Evolutionary conservation across 805 yeast species (phyloP).

Genomic region (Lipomyces orientalis): DNA sequence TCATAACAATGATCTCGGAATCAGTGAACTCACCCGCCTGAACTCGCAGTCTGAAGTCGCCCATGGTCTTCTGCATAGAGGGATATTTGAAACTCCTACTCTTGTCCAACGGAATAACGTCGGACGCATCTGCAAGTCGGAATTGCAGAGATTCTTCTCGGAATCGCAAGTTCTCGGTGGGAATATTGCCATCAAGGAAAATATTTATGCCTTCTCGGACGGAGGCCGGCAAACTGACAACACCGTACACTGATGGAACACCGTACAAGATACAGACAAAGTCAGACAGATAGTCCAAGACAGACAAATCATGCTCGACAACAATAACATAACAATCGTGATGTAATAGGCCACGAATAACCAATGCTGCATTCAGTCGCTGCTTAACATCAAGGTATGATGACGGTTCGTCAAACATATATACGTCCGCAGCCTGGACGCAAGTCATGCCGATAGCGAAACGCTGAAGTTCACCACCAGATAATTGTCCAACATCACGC

Average conservation of each 20-base stretch:
- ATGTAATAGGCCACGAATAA: slow-evolving; percentile 82
- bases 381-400: slow-evolving; percentile 98
- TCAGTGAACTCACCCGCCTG: slow-evolving; percentile 91
- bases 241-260: slow-evolving; percentile 98
- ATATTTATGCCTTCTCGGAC: slow-evolving; percentile 99
- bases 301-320: slow-evolving; percentile 98
- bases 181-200: slow-evolving; percentile 97
- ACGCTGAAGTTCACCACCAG: slow-evolving; percentile 99
- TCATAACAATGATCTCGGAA: slow-evolving; percentile 96
- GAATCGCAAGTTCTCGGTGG: slow-evolving; percentile 95
- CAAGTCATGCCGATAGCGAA: slow-evolving; percentile 98
- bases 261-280: slow-evolving; percentile 96
- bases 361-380: slow-evolving; percentile 95
- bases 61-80: slow-evolving; percentile 86
- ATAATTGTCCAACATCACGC: slow-evolving; percentile 87
- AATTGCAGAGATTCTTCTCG: slow-evolving; percentile 95
- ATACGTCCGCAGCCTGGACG: slow-evolving; percentile 91
- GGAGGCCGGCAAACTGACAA: slow-evolving; percentile 92
- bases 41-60: slow-evolving; percentile 86
- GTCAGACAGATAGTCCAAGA: slow-evolving; percentile 94
- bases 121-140: slow-evolving; percentile 88
- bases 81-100: slow-evolving; percentile 81
- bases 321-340: slow-evolving; percentile 82
- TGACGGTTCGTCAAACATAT: slow-evolving; percentile 99
- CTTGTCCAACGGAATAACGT: slow-evolving; percentile 74